Percentiles rank a stretch among this genome's conserved stretches.
phyloP scores from a whole-genome alignment of 345 rosid species.

The Kernera saxatilis region DNA sequence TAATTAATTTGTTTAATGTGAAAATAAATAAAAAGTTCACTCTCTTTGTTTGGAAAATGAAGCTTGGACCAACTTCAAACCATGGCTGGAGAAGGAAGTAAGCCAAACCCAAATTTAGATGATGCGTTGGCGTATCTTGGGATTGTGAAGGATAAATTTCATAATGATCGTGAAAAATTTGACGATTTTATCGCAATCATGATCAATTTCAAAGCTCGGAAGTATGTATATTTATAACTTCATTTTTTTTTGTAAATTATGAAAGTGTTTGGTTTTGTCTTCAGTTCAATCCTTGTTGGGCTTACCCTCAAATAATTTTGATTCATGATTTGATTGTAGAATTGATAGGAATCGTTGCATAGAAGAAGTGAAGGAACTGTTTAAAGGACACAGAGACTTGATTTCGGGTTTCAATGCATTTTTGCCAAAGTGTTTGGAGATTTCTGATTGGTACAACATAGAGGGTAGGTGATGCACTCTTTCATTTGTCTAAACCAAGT shows the following conservation, averaged over 20 bases:
- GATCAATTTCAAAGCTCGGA: neutral
- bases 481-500: too few species aligned
- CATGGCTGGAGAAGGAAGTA: slow-evolving; percentile 3
- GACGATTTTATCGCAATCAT: neutral
- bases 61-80: neutral
- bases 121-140: neutral
- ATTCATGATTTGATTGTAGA: neutral
- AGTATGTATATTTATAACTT: slow-evolving; percentile 2
- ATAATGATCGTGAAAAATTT: neutral
- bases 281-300: neutral
- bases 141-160: neutral
- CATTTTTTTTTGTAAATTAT: neutral
- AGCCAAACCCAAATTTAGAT: neutral
- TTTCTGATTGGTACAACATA: neutral
- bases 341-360: neutral
- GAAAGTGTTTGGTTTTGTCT: neutral
- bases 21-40: too few species aligned
- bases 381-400: neutral
- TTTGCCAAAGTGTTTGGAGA: neutral
- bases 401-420: slow-evolving; percentile 2
- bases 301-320: neutral
- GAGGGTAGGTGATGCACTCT: neutral
- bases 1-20: too few species aligned
- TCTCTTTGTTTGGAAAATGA: neutral
- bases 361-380: neutral